Evolutionary conservation across 139 green algal species (phyloP).

Genomic region (Chlorella sp.): DNA sequence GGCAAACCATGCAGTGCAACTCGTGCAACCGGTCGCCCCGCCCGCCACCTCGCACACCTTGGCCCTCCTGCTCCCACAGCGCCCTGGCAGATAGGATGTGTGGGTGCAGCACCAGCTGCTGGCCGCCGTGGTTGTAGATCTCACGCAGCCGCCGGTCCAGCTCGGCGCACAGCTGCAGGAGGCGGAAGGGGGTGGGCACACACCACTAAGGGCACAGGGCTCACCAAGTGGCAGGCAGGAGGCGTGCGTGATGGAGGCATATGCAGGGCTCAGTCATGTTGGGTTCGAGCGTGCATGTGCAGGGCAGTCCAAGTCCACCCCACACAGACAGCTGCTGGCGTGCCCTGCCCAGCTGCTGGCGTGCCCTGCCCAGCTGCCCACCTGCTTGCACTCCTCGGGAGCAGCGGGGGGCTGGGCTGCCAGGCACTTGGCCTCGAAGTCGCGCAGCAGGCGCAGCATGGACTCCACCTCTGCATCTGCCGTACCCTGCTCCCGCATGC

Average conservation of each 20-base stretch:
- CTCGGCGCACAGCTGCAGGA: neutral
- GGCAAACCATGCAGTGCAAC: too few relatives aligned
- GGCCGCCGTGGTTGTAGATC: conserved; percentile 11
- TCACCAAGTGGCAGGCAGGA: too few relatives aligned
- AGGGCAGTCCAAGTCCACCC: too few relatives aligned
- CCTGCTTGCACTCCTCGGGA: conserved; percentile 3
- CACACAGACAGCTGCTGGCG: too few relatives aligned
- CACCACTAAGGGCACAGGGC: too few relatives aligned
- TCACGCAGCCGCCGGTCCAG: conserved; percentile 10
- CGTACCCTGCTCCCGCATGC: neutral
- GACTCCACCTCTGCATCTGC: neutral
- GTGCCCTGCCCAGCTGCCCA: too few relatives aligned
- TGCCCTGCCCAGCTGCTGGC: too few relatives aligned
- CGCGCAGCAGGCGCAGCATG: conserved; percentile 15
- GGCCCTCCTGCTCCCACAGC: conserved; percentile 27
- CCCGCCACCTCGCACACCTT: neutral
- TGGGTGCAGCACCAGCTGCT: conserved; percentile 28
- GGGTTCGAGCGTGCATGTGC: too few relatives aligned
- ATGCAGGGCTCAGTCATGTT: too few relatives aligned
- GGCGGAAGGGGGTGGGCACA: too few relatives aligned
- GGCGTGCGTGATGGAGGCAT: too few relatives aligned
- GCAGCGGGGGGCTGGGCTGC: neutral
- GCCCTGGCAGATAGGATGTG: conserved; percentile 1
- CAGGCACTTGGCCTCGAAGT: conserved; percentile 30
- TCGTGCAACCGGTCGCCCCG: neutral